Base-by-base conservation (phyloP, 805 yeast genomes). In the Candida nitratophila region DNA sequence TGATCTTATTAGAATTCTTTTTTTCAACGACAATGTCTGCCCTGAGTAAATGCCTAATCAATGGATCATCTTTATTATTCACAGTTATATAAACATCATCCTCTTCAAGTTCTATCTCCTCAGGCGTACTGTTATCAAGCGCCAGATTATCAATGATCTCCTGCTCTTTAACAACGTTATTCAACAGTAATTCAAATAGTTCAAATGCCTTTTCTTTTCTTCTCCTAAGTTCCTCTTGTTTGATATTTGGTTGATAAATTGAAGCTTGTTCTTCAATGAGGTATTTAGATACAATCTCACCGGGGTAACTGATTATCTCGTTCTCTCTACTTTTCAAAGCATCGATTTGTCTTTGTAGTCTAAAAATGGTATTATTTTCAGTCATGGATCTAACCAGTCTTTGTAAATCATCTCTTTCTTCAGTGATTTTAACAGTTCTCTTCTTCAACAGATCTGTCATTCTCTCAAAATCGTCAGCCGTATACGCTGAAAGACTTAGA, bases 11-110 rank as follows among this genome's bases (percentile, higher is more conserved):
- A 20, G 59, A 55, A 34, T 57, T 54, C 20, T 46, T 47, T 16
- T 50, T 53, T 44, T 63, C 65, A 8, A 51, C 50, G 2, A 54
- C 48, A 10, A 63, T 53, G 24, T 60, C 38, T 51, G 39, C 49
- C 16, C 42, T 32, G 12, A 65, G 44, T 5, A 65, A 42, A 43
- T 60, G 63, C 32, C 68, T 44, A n/a, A 64, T 51, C 15, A 65
- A 41, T 11, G 63, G 61, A 44, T 64, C 69, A 43, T 61, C 64
- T 32, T 54, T 54, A n/a, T 55, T 53, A 9, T 46, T 52, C n/a
- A 64, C 50, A n/a, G 53, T 53, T 2, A 57, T 40, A 31, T 49
- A 54, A 21, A 50, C 50, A 7, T 41, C 49, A 11, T 37, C 41
- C 2, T 44, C 46, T n/a, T 35, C 45, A 16, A 43, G 39, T 16